Conservation (phyloP, 306 rosid species). For the Dalbergia cultrata region DNA sequence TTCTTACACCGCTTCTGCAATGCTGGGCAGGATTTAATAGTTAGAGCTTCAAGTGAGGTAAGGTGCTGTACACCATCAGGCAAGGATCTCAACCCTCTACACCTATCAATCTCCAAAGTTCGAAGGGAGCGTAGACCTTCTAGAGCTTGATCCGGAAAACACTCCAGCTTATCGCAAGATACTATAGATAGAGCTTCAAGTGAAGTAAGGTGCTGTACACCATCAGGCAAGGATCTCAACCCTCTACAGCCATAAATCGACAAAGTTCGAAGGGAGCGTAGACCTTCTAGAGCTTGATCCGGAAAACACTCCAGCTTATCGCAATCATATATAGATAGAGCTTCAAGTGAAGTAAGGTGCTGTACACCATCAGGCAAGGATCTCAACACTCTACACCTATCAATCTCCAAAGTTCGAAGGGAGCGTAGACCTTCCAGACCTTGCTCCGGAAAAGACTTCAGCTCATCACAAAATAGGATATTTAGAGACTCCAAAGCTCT, state of each 20-base stretch:
- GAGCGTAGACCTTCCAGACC: neutral
- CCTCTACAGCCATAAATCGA: too few relatives aligned
- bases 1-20: neutral
- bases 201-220: neutral
- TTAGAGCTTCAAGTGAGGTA: neutral
- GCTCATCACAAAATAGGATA: neutral
- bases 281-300: neutral
- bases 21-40: neutral
- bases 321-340: neutral
- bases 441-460: neutral
- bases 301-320: neutral
- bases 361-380: neutral
- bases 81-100: neutral
- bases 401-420: neutral
- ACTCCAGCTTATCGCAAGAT: neutral
- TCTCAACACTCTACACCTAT: neutral
- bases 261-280: neutral
- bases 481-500: too few relatives aligned
- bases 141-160: neutral
- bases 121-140: neutral
- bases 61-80: neutral
- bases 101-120: neutral
- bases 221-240: neutral
- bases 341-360: neutral
- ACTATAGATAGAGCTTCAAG: too few relatives aligned